phyloP scores from a whole-genome alignment of 2,329 filamentous ascomycete species.

The Aspergillus bombycis region DNA sequence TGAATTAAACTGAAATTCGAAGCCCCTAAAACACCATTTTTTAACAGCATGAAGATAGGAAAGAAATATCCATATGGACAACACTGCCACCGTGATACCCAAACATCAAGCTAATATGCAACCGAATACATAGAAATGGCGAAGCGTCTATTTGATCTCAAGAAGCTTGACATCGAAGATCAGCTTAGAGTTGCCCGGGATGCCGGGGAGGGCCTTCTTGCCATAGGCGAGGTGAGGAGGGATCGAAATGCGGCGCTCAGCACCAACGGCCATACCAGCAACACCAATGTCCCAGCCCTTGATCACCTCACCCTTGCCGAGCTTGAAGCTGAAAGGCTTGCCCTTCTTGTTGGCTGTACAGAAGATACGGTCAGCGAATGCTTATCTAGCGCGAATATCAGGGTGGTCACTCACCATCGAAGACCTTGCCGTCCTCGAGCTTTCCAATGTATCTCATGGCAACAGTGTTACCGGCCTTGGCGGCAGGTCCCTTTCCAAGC shows the following conservation, averaged over 20 bases:
- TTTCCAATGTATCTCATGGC: conserved; percentile 99
- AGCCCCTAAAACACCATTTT: conserved; percentile 28
- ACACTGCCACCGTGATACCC: conserved; percentile 5
- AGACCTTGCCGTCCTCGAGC: conserved; percentile 89
- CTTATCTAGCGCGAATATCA: not conserved
- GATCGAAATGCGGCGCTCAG: conserved; percentile 89
- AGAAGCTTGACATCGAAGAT: conserved; percentile 89
- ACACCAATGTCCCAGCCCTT: conserved; percentile 98
- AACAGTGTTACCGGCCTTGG: conserved; percentile 88
- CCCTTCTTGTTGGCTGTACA: conserved; percentile 92
- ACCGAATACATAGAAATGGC: not conserved
- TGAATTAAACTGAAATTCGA: conserved; percentile 30
- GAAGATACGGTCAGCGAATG: conserved; percentile 9
- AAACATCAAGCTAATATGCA: conserved; percentile 6
- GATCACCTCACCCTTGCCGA: conserved; percentile 93
- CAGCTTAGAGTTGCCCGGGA: conserved; percentile 87
- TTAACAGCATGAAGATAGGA: conserved; percentile 16
- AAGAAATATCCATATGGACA: conserved; percentile 18
- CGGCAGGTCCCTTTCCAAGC: conserved; percentile 77
- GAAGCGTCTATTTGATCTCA: conserved; percentile 70
- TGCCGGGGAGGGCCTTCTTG: conserved; percentile 77
- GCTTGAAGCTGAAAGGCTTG: conserved; percentile 94
- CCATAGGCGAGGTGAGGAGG: conserved; percentile 89
- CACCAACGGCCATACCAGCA: conserved; percentile 87
- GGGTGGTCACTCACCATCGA: conserved; percentile 71